These are phyloP conservation scores for Blastomyces gilchristii DNA, from an alignment of 2,329 filamentous ascomycete genomes.

Conservation along the genomic window DNA sequence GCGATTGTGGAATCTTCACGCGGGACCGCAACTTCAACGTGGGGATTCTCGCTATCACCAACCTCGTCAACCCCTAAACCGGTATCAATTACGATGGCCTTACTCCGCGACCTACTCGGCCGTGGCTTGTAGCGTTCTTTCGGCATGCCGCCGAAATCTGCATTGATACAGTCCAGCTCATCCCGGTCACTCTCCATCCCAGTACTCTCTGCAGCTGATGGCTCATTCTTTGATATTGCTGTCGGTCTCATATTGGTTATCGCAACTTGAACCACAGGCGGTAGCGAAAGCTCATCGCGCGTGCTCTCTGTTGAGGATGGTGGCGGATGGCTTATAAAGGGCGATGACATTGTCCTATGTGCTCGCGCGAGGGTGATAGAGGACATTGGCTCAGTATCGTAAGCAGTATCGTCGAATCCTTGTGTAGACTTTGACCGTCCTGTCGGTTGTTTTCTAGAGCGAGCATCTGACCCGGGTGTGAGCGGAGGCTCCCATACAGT, in stretches of 20 bases:
- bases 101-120: constrained; percentile 25
- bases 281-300: constrained; percentile 23
- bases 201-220: neutral
- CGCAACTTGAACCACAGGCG: constrained; percentile 16
- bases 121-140: constrained; percentile 33
- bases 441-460: constrained; percentile 9
- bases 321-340: constrained; percentile 8
- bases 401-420: constrained; percentile 24
- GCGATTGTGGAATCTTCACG: neutral
- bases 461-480: neutral
- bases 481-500: neutral
- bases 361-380: constrained; percentile 23
- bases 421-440: constrained; percentile 23
- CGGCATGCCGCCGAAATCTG: constrained; percentile 24
- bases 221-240: neutral
- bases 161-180: constrained; percentile 13
- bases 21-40: neutral
- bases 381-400: constrained; percentile 33
- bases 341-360: constrained; percentile 10
- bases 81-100: constrained; percentile 12
- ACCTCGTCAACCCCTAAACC: neutral
- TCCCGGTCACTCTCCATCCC: constrained; percentile 8
- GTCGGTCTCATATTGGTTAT: constrained; percentile 5
- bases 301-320: constrained; percentile 18
- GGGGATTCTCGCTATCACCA: neutral